Evolutionary conservation across 305 asterid genomes (phyloP).

Genomic region (Fraxinus ornus): DNA sequence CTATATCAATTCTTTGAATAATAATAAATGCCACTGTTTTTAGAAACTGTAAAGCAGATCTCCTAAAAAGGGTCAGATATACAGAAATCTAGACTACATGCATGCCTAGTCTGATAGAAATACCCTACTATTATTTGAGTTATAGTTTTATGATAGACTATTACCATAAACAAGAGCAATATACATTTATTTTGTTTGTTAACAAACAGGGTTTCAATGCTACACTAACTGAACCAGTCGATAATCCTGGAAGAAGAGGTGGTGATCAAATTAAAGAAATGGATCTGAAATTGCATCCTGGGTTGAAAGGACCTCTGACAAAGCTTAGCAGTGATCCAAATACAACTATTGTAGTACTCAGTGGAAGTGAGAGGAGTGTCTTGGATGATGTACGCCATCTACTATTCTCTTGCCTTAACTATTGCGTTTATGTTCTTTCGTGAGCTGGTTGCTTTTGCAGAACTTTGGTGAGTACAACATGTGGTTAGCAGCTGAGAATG

Average conservation of each 20-base stretch:
- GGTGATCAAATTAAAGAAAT: slow-evolving; percentile 96
- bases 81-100: not conserved
- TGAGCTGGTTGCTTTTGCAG: slow-evolving; percentile 51
- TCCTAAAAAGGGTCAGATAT: not conserved
- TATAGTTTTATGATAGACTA: not conserved
- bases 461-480: slow-evolving; percentile 79
- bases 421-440: slow-evolving; percentile 2
- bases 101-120: not conserved
- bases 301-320: slow-evolving; percentile 59
- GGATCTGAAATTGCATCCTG: slow-evolving; percentile 91
- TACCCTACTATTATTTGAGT: not conserved
- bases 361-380: slow-evolving; percentile 83
- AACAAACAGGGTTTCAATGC: slow-evolving; percentile 79
- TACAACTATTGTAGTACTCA: slow-evolving; percentile 86
- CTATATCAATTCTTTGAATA: not conserved
- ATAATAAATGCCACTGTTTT: not conserved
- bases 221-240: slow-evolving; percentile 76
- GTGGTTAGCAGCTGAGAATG: slow-evolving; percentile 99
- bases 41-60: not conserved
- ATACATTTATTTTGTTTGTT: slow-evolving; percentile 3
- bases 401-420: slow-evolving; percentile 12
- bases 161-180: not conserved
- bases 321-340: slow-evolving; percentile 77
- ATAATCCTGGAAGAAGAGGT: slow-evolving; percentile 77
- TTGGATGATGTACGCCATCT: slow-evolving; percentile 65